phyloP scores from a whole-genome alignment of 495 filamentous ascomycete genomes.

The Monascus purpureus region DNA sequence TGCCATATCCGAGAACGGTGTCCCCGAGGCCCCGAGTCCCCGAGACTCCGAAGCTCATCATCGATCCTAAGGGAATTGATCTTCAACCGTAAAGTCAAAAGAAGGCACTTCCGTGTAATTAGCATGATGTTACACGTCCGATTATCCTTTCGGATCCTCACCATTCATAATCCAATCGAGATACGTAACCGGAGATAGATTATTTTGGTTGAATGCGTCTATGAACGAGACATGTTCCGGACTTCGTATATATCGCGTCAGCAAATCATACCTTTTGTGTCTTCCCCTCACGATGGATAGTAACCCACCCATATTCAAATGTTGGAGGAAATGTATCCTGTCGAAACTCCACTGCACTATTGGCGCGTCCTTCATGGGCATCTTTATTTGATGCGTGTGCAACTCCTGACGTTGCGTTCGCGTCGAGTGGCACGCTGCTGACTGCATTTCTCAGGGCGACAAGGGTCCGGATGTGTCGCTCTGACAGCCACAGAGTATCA shows the following conservation, averaged over 20 bases:
- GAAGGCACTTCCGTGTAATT: constrained; percentile 10
- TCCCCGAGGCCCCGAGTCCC: constrained; percentile 8
- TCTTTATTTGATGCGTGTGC: no score
- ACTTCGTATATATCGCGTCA: neutral
- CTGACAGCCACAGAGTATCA: constrained; percentile 20
- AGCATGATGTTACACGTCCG: neutral
- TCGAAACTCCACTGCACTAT: no score
- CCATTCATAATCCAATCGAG: constrained; percentile 27
- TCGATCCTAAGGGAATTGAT: constrained; percentile 5
- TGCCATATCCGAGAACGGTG: no score
- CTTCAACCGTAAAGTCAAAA: constrained; percentile 16
- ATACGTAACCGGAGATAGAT: constrained; percentile 18
- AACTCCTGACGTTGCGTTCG: neutral
- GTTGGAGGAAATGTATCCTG: no score
- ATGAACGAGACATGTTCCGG: neutral
- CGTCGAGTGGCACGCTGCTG: constrained; percentile 1
- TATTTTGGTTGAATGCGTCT: constrained; percentile 1
- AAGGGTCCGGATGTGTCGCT: constrained; percentile 20
- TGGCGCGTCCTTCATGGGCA: no score
- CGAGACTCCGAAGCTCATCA: constrained; percentile 1
- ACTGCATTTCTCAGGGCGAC: constrained; percentile 15
- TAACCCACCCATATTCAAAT: no score
- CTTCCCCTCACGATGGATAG: no score
- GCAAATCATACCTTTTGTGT: neutral
- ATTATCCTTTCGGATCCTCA: constrained; percentile 3